Percentiles rank a stretch among this genome's conserved stretches.
phyloP scores from a whole-genome alignment of 2,329 filamentous ascomycete genomes.

The Monilinia fructigena region DNA sequence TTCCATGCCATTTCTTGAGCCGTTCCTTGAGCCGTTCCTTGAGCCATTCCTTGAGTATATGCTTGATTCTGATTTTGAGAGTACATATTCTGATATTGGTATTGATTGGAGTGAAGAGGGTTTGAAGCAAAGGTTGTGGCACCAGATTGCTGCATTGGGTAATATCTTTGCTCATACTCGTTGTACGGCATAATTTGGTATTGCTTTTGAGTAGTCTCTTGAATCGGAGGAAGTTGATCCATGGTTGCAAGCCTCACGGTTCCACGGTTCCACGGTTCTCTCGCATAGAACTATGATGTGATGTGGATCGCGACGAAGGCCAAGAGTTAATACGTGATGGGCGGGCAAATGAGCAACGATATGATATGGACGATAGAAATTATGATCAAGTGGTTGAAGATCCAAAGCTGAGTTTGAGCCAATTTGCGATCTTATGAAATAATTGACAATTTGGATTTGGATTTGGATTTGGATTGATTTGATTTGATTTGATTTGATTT shows the following conservation, averaged over 20 bases:
- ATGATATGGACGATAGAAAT: no score
- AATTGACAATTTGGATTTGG: background rate
- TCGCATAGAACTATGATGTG: background rate
- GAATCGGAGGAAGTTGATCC: background rate
- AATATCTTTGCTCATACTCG: constrained; percentile 14
- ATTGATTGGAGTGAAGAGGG: background rate
- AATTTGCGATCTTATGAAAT: constrained; percentile 1
- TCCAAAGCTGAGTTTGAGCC: background rate
- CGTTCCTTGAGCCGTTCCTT: constrained; percentile 1
- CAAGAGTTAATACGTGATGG: no score
- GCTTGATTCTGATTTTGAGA: background rate
- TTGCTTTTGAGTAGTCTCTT: constrained; percentile 9
- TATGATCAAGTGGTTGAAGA: no score
- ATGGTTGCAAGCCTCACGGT: constrained; percentile 4
- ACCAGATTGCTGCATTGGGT: constrained; percentile 4
- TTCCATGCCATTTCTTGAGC: background rate
- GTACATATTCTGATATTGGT: background rate
- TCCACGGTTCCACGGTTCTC: background rate
- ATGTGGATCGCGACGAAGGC: background rate
- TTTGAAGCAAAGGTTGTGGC: background rate
- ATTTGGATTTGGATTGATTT: no score
- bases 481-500: background rate
- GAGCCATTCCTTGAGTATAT: background rate
- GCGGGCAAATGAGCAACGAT: no score
- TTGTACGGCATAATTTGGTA: constrained; percentile 7